Evolutionary conservation across 1,139 yeast genomes (phyloP).

Genomic region (Yamadazyma epiphylla): DNA sequence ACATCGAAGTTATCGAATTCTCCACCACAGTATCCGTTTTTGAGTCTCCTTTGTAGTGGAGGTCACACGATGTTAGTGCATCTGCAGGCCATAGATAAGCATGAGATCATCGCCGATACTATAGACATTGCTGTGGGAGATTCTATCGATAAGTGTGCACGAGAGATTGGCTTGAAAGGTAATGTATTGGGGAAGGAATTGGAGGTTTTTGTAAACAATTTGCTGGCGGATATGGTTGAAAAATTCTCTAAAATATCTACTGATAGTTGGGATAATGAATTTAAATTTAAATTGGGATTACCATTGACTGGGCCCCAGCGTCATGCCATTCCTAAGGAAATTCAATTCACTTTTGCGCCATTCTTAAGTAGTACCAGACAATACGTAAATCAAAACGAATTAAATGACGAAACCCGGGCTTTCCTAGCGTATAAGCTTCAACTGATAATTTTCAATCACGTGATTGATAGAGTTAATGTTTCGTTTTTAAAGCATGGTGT

Average conservation of each 20-base stretch:
- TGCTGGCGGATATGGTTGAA: slow-evolving; percentile 17
- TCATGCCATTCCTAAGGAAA: slow-evolving; percentile 22
- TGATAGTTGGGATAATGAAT: slow-evolving; percentile 21
- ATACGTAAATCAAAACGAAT: slow-evolving; percentile 13
- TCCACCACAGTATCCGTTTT: slow-evolving; percentile 68
- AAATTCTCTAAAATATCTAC: slow-evolving; percentile 20
- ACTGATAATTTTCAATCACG: slow-evolving; percentile 64
- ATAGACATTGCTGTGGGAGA: slow-evolving; percentile 93
- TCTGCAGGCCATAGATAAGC: slow-evolving; percentile 57
- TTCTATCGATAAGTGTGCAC: slow-evolving; percentile 87
- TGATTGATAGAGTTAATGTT: slow-evolving; percentile 58
- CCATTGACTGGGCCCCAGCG: slow-evolving; percentile 36
- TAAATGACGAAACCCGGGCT: slow-evolving; percentile 20
- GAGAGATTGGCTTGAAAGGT: slow-evolving; percentile 76
- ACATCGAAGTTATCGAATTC: slow-evolving; percentile 58
- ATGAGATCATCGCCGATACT: slow-evolving; percentile 71
- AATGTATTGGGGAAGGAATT: slow-evolving; percentile 83
- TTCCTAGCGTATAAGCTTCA: slow-evolving; percentile 64
- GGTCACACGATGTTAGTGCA: slow-evolving; percentile 91
- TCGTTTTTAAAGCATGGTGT: slow-evolving; percentile 40
- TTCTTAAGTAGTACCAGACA: slow-evolving; percentile 57
- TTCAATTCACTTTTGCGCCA: slow-evolving; percentile 74
- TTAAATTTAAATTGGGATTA: slow-evolving; percentile 24
- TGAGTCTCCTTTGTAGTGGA: slow-evolving; percentile 82
- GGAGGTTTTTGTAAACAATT: slow-evolving; percentile 50